Evolutionary conservation across 1,284 basidiomycete genomes (phyloP).

Genomic region (Trametes pubescens): DNA sequence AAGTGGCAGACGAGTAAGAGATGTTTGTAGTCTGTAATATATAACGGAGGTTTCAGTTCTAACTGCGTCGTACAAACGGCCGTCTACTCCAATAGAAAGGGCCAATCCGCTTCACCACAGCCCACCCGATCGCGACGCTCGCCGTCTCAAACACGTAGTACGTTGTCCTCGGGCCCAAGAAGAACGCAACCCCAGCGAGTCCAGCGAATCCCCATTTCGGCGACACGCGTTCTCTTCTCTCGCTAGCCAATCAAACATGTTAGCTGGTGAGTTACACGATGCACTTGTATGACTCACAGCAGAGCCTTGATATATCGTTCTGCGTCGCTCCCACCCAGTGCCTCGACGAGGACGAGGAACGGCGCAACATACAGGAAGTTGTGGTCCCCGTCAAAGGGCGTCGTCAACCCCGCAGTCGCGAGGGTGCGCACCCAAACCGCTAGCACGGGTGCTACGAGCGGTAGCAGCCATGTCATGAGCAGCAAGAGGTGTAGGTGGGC

Average conservation of each 20-base stretch:
- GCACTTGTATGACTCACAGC: constrained; percentile 18
- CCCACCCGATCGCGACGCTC: constrained; percentile 37
- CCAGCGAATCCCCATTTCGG: constrained; percentile 46
- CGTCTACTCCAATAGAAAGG: constrained; percentile 35
- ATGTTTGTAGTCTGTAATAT: too few species aligned
- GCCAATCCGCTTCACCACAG: constrained; percentile 35
- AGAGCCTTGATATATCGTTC: constrained; percentile 23
- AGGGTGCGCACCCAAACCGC: constrained; percentile 92
- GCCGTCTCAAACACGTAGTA: constrained; percentile 66
- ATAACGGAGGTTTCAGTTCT: too few species aligned
- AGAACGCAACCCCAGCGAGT: constrained; percentile 62
- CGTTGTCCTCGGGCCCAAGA: constrained; percentile 64
- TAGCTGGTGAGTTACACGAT: background rate
- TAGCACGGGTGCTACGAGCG: constrained; percentile 81
- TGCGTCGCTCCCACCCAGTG: constrained; percentile 37
- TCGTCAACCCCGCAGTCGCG: constrained; percentile 73
- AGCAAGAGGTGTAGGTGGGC: constrained; percentile 72
- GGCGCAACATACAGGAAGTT: constrained; percentile 73
- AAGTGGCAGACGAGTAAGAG: background rate
- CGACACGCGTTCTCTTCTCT: constrained; percentile 20
- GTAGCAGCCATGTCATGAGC: constrained; percentile 86
- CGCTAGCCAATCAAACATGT: constrained; percentile 10
- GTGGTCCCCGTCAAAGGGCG: constrained; percentile 83
- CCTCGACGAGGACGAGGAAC: constrained; percentile 71
- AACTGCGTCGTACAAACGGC: constrained; percentile 9